These are phyloP conservation scores for Plasmodium gallinaceum DNA, from an alignment of 169 alveolate species.

Conservation along the genomic window DNA sequence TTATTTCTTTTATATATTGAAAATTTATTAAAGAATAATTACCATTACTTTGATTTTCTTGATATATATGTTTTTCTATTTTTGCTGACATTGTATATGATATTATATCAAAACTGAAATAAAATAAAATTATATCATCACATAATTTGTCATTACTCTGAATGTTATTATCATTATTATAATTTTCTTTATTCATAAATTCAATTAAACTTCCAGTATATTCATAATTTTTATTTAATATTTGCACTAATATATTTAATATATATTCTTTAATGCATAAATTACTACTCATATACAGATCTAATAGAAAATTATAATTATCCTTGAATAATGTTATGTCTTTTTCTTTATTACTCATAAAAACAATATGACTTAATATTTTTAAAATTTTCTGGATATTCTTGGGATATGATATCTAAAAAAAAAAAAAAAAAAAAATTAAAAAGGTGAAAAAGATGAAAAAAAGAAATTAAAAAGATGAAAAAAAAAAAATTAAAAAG, in stretches of 20 bases:
- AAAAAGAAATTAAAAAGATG: neutral
- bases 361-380: conserved; percentile 58
- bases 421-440: neutral
- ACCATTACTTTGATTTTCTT: neutral
- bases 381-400: conserved; percentile 36
- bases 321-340: conserved; percentile 66
- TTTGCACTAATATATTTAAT: conserved; percentile 46
- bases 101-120: conserved; percentile 63
- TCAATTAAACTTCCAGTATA: neutral
- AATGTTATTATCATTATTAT: neutral
- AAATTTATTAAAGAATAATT: conserved; percentile 1
- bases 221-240: conserved; percentile 61
- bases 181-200: neutral
- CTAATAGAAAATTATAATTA: conserved; percentile 49
- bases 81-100: conserved; percentile 42
- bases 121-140: conserved; percentile 48
- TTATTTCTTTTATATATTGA: conserved; percentile 21
- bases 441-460: neutral
- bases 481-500: neutral
- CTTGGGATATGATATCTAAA: conserved; percentile 39
- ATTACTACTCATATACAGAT: conserved; percentile 50
- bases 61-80: neutral
- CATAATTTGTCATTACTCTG: conserved; percentile 9
- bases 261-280: conserved; percentile 40
- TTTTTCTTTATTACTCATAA: conserved; percentile 51